Evolutionary conservation across 805 yeast species (phyloP), one percentile per base, ranked within the genome.

Genomic region (Candida insectalens): DNA sequence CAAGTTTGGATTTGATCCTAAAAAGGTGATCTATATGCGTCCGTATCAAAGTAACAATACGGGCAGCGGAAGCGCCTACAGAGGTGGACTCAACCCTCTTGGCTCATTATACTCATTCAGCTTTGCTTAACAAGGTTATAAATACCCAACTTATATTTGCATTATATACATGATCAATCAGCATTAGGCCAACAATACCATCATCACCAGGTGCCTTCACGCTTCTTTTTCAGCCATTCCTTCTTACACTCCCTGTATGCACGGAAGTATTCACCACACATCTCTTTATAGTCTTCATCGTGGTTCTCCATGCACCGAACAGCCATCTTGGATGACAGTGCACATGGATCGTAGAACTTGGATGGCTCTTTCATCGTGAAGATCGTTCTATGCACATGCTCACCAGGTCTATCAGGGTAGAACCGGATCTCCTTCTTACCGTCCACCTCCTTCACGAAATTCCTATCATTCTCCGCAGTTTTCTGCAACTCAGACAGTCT

Each of bases 221-320:
- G 30, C 40, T 51, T 32, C 42, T 49, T 38, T 58, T 45, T 36
- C 51, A 70, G 57, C 88, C 88, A 82, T 40, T 69, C 82, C 49
- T 77, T 77, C 52, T 82, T 81, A 59, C 98, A 89, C 49, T 89
- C 98, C 39, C 89, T 67, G 53, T 89, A 89, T 0, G 96, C 96
- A 47, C 79, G 85, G 54, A 89, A 92, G 51, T 83, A 89, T 38
- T 82, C 94, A 54, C 60, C 73, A 63, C 79, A 85, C 59, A 57
- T 67, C 34, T 65, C 75, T 49, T 51, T 75, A 63, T 66, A 72
- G 63, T 73, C 84, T 63, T 72, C 78, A 45, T 77, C 68, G 50
- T 88, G 83, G 32, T 81, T 57, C 46, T 84, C 89, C 54, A 89
- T 63, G 49, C 98, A 89, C 43, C 71, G 72, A 43, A 87, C 63